phyloP scores from a whole-genome alignment of 169 alveolate genomes.

The Babesia sp. region DNA sequence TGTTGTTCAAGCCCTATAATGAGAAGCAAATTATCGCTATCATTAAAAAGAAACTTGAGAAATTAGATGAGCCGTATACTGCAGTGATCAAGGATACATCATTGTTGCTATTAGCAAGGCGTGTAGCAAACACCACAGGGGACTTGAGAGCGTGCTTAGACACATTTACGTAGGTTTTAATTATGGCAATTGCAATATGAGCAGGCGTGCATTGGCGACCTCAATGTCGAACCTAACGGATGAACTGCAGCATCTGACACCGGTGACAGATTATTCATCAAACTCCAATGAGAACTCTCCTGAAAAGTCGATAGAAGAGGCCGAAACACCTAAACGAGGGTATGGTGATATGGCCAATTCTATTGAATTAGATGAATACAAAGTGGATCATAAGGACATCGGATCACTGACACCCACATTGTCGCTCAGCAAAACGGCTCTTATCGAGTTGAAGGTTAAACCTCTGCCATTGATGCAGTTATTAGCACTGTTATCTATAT shows the following conservation, averaged over 20 bases:
- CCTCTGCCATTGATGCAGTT: conserved; percentile 58
- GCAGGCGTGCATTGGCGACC: conserved; percentile 60
- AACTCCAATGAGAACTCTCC: background rate
- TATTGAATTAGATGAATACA: conserved; percentile 28
- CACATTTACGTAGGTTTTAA: conserved; percentile 50
- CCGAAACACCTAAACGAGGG: conserved; percentile 13
- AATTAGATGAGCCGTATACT: conserved; percentile 26
- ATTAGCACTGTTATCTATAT: conserved; percentile 31
- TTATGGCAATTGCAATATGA: background rate
- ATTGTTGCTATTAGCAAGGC: conserved; percentile 42
- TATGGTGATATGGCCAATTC: background rate
- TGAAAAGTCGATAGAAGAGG: background rate
- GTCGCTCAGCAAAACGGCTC: conserved; percentile 44
- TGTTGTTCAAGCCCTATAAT: conserved; percentile 62
- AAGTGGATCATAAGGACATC: conserved; percentile 57
- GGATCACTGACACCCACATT: conserved; percentile 61
- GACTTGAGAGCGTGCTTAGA: conserved; percentile 67
- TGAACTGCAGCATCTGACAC: background rate
- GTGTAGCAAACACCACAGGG: conserved; percentile 68
- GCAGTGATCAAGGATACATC: conserved; percentile 58
- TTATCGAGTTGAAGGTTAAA: conserved; percentile 18
- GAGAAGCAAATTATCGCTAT: conserved; percentile 58
- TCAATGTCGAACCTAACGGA: conserved; percentile 48
- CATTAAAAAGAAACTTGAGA: conserved; percentile 43
- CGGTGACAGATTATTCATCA: background rate